Evolutionary conservation across 129 eudicot genomes (phyloP).

Genomic region (Flaveria bidentis): DNA sequence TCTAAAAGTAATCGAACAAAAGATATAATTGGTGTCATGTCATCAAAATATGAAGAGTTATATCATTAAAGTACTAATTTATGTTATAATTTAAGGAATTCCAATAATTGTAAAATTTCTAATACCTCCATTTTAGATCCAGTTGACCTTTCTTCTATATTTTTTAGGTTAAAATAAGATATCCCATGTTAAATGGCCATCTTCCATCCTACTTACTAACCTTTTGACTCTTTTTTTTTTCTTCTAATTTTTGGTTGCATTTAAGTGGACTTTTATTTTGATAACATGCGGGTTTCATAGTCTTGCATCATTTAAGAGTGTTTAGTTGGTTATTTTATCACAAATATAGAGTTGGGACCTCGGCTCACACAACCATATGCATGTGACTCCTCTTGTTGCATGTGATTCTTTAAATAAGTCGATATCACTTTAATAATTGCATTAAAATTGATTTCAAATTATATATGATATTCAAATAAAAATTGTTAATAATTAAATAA

Average conservation of each 20-base stretch:
- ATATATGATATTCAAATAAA: too few species aligned
- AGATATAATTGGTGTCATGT: too few species aligned
- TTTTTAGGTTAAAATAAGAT: neutral
- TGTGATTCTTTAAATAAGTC: slow-evolving; percentile 21
- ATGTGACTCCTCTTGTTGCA: slow-evolving; percentile 31
- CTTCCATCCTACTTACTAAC: slow-evolving; percentile 20
- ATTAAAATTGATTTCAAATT: neutral
- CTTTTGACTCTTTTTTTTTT: slow-evolving; percentile 14
- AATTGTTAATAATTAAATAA: too few species aligned
- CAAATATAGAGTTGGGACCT: slow-evolving; percentile 27
- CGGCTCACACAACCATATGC: slow-evolving; percentile 26
- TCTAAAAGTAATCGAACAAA: neutral
- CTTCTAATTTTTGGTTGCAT: slow-evolving; percentile 4
- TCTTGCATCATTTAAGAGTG: slow-evolving; percentile 21
- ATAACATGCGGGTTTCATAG: slow-evolving; percentile 32
- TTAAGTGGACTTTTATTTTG: slow-evolving; percentile 25
- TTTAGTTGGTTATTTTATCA: slow-evolving; percentile 18
- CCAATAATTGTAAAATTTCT: too few species aligned
- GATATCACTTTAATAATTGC: neutral
- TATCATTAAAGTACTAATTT: too few species aligned
- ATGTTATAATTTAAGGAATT: too few species aligned
- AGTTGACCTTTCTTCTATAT: too few species aligned
- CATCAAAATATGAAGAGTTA: too few species aligned
- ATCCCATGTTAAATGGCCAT: slow-evolving; percentile 4
- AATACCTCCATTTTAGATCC: too few species aligned